Base-by-base conservation (phyloP, 306 rosid genomes). In the Lathyrus tuberosus region DNA sequence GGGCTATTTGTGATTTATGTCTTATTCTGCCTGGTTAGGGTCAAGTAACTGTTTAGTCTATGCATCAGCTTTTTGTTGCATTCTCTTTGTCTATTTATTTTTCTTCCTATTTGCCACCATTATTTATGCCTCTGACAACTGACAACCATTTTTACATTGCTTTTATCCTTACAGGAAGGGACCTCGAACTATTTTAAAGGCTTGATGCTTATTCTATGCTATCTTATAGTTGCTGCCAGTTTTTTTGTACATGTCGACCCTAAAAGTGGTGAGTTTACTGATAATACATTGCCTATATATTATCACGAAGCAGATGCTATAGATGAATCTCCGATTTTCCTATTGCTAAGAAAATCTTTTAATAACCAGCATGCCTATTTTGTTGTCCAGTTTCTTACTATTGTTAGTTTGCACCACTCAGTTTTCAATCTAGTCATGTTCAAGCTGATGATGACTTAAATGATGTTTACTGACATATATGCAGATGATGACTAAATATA, bases 221-320 rank as follows among this genome's bases (percentile, higher is more conserved):
- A 92, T 78, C 96, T 92, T 51, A 92, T 92, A 18, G 97, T 92
- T 66, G 97, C 96, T 47, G 96, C 97, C 84, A 92, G 95, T 73
- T 92, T 89, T 75, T 92, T 86, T 47, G 94, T 92, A 28, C 97
- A 92, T 33, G 83, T 89, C n/a, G 97, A 92, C 80, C 92, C 89
- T 78, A 69, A 76, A 42, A 74, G 63, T 12, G 97, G 97, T 91
- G 89, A 89, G 91, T 73, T 79, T 51, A 40, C 81, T 31, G 26
- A 67, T 44, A 67, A 15, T 75, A 70, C 60, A 73, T 57, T 73
- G 11, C 62, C 33, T 72, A 31, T 1, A 15, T 64, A 58, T 46
- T 62, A 44, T 58, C 8, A 60, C 37, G 70, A 42, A 13, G 66
- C 66, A 59, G 74, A 75, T 31, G 53, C 73, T 69, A 17, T 37